A percentile compares a stretch with the other conserved stretches of the same genome.
Evolutionary conservation across 371 early-diverging fungal genomes (phyloP).

Genomic region (Mortierella sp.): DNA sequence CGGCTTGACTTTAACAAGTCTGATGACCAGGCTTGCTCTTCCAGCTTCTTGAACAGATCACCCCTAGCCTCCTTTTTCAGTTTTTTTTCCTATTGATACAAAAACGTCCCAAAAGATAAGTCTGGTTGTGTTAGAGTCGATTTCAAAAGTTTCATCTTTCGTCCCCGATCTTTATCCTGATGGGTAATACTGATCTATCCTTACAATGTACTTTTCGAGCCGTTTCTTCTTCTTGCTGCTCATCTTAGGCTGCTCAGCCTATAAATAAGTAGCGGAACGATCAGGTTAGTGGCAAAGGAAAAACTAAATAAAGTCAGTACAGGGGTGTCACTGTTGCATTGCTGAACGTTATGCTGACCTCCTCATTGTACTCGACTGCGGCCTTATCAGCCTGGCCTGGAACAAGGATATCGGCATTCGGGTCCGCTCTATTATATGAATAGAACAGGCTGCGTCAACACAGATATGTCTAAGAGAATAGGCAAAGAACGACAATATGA

Average conservation of each 20-base stretch:
- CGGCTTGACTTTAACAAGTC: slow-evolving; percentile 86
- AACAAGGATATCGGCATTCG: slow-evolving; percentile 59
- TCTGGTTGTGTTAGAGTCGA: too few species aligned
- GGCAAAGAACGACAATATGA: too few species aligned
- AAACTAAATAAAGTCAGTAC: too few species aligned
- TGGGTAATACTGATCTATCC: neutral
- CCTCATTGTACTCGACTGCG: slow-evolving; percentile 30
- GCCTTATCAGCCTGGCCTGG: slow-evolving; percentile 41
- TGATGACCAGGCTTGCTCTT: slow-evolving; percentile 66
- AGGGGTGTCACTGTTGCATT: too few species aligned
- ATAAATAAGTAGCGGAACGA: neutral
- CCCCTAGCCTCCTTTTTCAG: slow-evolving; percentile 93
- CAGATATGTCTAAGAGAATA: too few species aligned
- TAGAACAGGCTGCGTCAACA: neutral
- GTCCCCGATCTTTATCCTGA: too few species aligned
- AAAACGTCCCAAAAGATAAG: slow-evolving; percentile 8
- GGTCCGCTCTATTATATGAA: slow-evolving; percentile 27
- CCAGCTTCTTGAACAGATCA: slow-evolving; percentile 83
- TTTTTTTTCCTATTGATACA: slow-evolving; percentile 80
- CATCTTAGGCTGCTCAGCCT: slow-evolving; percentile 60
- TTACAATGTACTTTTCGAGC: slow-evolving; percentile 86
- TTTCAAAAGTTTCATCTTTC: too few species aligned
- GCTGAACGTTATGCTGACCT: slow-evolving; percentile 6
- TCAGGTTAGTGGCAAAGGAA: neutral
- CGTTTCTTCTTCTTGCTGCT: slow-evolving; percentile 81